A percentile compares a stretch with the other conserved stretches of the same genome.
These are phyloP conservation scores for Kalmanozyma brasiliensis DNA, from an alignment of 1,284 basidiomycete genomes.

Conservation along the genomic window DNA sequence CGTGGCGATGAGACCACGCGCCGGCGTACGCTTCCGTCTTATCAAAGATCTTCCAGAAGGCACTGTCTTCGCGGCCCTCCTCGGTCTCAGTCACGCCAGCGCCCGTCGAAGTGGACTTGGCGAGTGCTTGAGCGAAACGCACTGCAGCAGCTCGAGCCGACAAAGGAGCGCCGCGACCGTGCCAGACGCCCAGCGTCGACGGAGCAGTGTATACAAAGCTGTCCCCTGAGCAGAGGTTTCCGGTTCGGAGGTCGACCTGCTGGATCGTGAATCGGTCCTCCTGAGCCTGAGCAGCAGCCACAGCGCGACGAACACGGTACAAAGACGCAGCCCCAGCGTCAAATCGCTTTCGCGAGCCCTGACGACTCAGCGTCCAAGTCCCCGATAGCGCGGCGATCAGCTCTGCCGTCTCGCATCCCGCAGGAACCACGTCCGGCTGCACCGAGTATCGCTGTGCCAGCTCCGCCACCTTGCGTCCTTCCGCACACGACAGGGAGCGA, in stretches of 20 bases:
- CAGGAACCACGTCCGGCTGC: conserved; percentile 32
- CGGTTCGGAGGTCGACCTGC: conserved; percentile 53
- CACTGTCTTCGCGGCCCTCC: conserved; percentile 58
- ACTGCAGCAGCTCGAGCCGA: conserved; percentile 45
- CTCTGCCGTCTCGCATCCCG: conserved; percentile 46
- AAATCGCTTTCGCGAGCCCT: conserved; percentile 50
- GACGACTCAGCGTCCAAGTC: conserved; percentile 33
- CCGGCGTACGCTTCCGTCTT: conserved; percentile 42
- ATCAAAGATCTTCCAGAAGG: conserved; percentile 55
- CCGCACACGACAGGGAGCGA: conserved; percentile 38
- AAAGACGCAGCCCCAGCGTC: conserved; percentile 40
- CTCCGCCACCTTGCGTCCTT: conserved; percentile 49
- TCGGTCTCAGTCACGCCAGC: conserved; percentile 46
- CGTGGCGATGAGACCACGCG: conserved; percentile 44
- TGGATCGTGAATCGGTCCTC: conserved; percentile 43
- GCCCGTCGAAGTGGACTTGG: conserved; percentile 24
- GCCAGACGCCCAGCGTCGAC: conserved; percentile 57
- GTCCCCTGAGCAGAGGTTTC: conserved; percentile 57
- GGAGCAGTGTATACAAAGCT: conserved; percentile 49
- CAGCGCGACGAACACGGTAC: conserved; percentile 48
- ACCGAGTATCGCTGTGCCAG: conserved; percentile 50
- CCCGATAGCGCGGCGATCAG: conserved; percentile 40
- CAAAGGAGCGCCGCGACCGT: conserved; percentile 48
- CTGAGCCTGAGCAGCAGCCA: conserved; percentile 6
- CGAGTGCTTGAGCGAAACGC: conserved; percentile 48